A percentile compares a stretch with the other conserved stretches of the same genome.
Evolutionary conservation across 176 grass and related monocot genomes (phyloP).

Genomic region (Eragrostis nindensis): DNA sequence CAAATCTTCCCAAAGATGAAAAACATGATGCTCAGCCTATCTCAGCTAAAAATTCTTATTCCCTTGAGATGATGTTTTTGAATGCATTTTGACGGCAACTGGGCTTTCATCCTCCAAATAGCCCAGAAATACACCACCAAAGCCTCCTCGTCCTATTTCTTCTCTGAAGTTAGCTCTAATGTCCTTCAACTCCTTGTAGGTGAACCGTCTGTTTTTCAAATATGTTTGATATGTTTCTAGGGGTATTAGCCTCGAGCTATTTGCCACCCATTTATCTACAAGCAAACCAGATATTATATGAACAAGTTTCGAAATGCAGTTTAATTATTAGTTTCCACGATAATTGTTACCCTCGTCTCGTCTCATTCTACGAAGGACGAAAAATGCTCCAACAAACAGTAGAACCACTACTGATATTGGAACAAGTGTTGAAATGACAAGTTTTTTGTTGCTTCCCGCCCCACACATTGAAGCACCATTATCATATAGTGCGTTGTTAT

Average conservation of each 20-base stretch:
- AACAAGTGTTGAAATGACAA: slow-evolving; percentile 32
- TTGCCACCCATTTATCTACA: slow-evolving; percentile 28
- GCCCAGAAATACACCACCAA: slow-evolving; percentile 67
- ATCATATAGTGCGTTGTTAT: slow-evolving; percentile 39
- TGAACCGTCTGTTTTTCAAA: slow-evolving; percentile 56
- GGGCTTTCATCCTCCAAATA: slow-evolving; percentile 57
- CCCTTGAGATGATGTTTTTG: slow-evolving; percentile 54
- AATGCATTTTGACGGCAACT: slow-evolving; percentile 70
- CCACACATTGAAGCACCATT: slow-evolving; percentile 21
- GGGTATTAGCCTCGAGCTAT: slow-evolving; percentile 12
- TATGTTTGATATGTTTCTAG: not conserved
- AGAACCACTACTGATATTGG: slow-evolving; percentile 28
- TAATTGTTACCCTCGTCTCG: slow-evolving; percentile 24
- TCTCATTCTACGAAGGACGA: slow-evolving; percentile 26
- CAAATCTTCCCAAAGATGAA: not conserved
- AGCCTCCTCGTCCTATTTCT: slow-evolving; percentile 70
- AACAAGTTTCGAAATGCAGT: not conserved
- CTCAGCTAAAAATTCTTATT: slow-evolving; percentile 66
- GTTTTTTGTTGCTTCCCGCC: slow-evolving; percentile 24
- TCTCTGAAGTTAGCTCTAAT: slow-evolving; percentile 65
- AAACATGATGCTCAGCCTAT: slow-evolving; percentile 31
- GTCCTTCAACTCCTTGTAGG: slow-evolving; percentile 58
- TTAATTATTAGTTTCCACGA: not conserved
- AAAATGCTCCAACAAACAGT: slow-evolving; percentile 28
- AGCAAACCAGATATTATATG: not conserved